Evolutionary conservation across 176 grass and related monocot species (phyloP), one percentile per base, ranked within the genome.

Genomic region (Oryza brachyantha): DNA sequence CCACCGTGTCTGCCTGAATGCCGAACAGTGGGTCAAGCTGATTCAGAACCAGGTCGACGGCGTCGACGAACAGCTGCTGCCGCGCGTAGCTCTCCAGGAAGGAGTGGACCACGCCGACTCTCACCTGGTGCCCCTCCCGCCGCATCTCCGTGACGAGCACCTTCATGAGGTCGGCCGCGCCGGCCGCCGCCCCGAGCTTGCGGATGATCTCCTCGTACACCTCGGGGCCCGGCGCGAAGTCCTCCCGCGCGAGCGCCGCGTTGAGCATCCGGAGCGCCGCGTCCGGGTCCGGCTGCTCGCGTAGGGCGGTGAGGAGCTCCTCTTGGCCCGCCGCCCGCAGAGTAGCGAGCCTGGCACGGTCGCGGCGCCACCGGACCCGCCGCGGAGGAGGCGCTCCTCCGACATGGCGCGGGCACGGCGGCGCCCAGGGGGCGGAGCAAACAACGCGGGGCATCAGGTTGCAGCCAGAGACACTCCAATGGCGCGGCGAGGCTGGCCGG

Each of bases 151-250:
- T 41, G 68, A 97, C 78, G 36, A 97, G 74, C 21, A 36, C 46
- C 66, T 79, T 73, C 85, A 97, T 90, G 41, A 88, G 80, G 69
- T 88, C 83, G 52, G 94, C 80, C 42, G 79, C 81, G 45, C 91
- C 91, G 3, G 74, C 78, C 5, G 85, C 66, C 24, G 85, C 66
- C 24, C 79, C 89, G 41, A 97, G 86, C 84, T 97, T 86, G 29
- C 36, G 66, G 59, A 97, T 72, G 22, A 97, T 61, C 79, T 92
- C 94, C 83, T 94, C 89, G 39, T 90, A 97, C 12, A 90, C 58
- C 27, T 75, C 68, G 79, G 67, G 7, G 58, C 79, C 54, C 0
- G 85, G 64, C 0, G 46, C 42, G 26, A 85, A 85, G 60, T 86
- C 81, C 2, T 85, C 61, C 64, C 55, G 77, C n/a, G 77, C 81